phyloP scores from a whole-genome alignment of 139 green algal species.

The Dunaliella primolecta region DNA sequence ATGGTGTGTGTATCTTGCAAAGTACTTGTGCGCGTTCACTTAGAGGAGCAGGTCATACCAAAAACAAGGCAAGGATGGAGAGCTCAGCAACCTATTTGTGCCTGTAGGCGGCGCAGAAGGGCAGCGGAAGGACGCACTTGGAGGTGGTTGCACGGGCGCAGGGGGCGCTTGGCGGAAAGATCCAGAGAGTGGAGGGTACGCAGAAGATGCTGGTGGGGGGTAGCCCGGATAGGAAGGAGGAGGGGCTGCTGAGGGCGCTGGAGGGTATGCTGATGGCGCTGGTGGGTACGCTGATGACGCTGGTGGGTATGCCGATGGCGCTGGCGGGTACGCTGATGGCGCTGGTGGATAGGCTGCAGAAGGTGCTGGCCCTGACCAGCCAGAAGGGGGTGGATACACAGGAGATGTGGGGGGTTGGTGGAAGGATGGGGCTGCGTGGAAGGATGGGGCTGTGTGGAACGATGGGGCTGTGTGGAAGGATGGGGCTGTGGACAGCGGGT shows the following conservation, averaged over 20 bases:
- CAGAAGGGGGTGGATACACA: no score
- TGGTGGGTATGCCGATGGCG: not conserved
- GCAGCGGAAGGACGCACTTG: not conserved
- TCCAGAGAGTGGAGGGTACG: not conserved
- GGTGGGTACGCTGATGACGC: not conserved
- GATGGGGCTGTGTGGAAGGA: no score
- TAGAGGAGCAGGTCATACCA: no score
- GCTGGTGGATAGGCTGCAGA: not conserved
- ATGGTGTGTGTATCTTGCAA: no score
- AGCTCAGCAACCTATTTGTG: not conserved
- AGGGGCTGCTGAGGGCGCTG: not conserved
- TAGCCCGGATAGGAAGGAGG: not conserved
- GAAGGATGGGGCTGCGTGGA: no score
- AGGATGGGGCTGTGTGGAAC: no score
- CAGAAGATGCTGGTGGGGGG: not conserved
- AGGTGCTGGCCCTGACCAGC: no score
- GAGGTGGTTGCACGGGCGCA: not conserved
- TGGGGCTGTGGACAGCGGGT: no score
- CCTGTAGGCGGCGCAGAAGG: not conserved
- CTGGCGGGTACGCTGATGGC: not conserved
- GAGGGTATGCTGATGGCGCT: not conserved
- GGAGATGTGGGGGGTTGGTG: no score
- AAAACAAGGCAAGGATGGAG: no score
- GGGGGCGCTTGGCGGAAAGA: not conserved
- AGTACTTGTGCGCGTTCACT: no score